Conservation (phyloP, 345 rosid species). For the Diplotaxis tenuifolia region DNA sequence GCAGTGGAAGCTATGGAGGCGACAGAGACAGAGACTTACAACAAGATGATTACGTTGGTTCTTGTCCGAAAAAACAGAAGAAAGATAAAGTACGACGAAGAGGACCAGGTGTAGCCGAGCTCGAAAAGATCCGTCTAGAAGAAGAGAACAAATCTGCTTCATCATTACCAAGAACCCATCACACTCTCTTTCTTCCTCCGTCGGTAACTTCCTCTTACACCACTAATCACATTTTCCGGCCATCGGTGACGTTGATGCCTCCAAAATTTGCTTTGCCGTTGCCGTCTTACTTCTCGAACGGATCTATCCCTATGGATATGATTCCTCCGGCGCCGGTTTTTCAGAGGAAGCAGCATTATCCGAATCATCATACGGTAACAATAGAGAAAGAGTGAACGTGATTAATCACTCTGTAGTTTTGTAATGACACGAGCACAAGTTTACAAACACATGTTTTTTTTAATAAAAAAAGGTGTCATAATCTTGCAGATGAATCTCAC, state of each 20-base stretch:
- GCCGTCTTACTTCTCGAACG: background rate
- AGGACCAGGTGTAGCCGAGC: conserved; percentile 78
- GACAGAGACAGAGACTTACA: conserved; percentile 24
- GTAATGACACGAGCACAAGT: background rate
- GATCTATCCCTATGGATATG: conserved; percentile 39
- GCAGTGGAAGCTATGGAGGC: conserved; percentile 38
- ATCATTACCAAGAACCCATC: conserved; percentile 5
- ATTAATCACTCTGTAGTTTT: background rate
- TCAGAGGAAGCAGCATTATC: conserved; percentile 37
- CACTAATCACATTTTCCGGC: background rate
- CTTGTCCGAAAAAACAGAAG: conserved; percentile 45
- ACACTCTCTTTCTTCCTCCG: conserved; percentile 12
- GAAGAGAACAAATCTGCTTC: conserved; percentile 38
- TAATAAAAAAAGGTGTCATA: background rate
- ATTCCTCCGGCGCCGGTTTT: conserved; percentile 39
- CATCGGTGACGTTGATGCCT: background rate
- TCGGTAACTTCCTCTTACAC: background rate
- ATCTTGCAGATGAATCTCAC: conserved; percentile 42
- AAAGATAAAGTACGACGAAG: conserved; percentile 43
- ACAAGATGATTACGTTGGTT: conserved; percentile 29
- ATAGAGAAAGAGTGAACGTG: background rate
- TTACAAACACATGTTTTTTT: background rate
- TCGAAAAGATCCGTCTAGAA: conserved; percentile 61
- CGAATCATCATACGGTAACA: background rate
- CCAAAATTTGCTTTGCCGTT: conserved; percentile 31